Evolutionary conservation across 352 stramenopile genomes (phyloP).

Genomic region (Blastocystis sp.): DNA sequence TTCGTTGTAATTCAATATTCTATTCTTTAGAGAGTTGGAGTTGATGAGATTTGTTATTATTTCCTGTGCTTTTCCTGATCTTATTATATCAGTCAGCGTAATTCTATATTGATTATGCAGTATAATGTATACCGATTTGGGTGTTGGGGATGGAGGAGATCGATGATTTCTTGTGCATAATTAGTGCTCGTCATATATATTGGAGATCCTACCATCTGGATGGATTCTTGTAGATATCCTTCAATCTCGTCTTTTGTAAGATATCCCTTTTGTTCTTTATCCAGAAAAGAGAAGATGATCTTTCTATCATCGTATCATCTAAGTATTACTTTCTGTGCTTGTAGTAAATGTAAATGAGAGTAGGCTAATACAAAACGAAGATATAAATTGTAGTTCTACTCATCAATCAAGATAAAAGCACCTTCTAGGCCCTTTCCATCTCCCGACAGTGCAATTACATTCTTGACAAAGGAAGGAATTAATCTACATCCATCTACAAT

Average conservation of each 20-base stretch:
- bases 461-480: not conserved
- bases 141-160: constrained; percentile 17
- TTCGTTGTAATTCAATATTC: too few relatives aligned
- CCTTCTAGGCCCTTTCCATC: not conserved
- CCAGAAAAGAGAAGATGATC: not conserved
- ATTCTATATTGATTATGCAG: constrained; percentile 19
- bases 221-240: not conserved
- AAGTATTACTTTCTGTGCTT: not conserved
- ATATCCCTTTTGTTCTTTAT: constrained; percentile 29
- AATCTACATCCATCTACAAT: not conserved
- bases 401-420: not conserved
- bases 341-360: not conserved
- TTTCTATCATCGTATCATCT: not conserved
- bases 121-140: not conserved
- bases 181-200: not conserved
- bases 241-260: not conserved
- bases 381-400: not conserved
- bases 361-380: not conserved
- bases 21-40: not conserved
- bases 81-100: not conserved
- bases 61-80: not conserved
- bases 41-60: not conserved
- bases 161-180: not conserved
- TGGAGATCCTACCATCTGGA: not conserved
- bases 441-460: not conserved